Conservation (phyloP, 805 yeast genomes). For the Spathaspora passalidarum region DNA sequence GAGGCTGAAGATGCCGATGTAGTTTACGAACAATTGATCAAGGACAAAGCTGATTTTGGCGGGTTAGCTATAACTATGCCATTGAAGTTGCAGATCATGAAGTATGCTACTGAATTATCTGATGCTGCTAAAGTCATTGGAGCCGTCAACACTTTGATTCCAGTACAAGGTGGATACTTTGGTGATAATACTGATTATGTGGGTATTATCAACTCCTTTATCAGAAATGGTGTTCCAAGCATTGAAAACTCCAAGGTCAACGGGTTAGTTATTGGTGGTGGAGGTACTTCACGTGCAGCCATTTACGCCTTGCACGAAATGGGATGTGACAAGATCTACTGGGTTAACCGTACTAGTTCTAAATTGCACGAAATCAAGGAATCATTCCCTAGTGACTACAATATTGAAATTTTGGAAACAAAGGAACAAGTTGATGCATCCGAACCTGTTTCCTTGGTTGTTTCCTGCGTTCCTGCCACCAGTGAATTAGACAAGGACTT, state of each 20-base stretch:
- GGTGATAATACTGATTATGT: conserved; percentile 97
- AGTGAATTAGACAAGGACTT: conserved; percentile 57
- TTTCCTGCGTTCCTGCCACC: conserved; percentile 84
- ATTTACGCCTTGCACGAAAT: conserved; percentile 75
- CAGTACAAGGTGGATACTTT: conserved; percentile 45
- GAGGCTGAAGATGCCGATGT: conserved; percentile 64
- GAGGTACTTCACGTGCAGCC: conserved; percentile 97
- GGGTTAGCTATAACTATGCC: conserved; percentile 98
- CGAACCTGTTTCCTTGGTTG: conserved; percentile 56
- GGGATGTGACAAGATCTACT: conserved; percentile 75
- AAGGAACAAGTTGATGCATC: conserved; percentile 42
- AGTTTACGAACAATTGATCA: conserved; percentile 52
- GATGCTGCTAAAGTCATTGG: conserved; percentile 84
- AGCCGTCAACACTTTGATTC: conserved; percentile 86
- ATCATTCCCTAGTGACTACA: conserved; percentile 58
- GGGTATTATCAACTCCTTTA: conserved; percentile 74
- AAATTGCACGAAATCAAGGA: conserved; percentile 59
- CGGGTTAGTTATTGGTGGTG: conserved; percentile 92
- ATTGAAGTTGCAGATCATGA: conserved; percentile 75
- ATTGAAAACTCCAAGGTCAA: conserved; percentile 31
- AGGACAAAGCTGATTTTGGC: conserved; percentile 56
- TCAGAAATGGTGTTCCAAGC: conserved; percentile 57
- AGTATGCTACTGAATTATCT: conserved; percentile 60
- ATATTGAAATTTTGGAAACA: conserved; percentile 55
- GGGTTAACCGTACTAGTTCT: conserved; percentile 74